Evolutionary conservation across 495 filamentous ascomycete genomes (phyloP).

Genomic region (Penicillium dipodomyicola): DNA sequence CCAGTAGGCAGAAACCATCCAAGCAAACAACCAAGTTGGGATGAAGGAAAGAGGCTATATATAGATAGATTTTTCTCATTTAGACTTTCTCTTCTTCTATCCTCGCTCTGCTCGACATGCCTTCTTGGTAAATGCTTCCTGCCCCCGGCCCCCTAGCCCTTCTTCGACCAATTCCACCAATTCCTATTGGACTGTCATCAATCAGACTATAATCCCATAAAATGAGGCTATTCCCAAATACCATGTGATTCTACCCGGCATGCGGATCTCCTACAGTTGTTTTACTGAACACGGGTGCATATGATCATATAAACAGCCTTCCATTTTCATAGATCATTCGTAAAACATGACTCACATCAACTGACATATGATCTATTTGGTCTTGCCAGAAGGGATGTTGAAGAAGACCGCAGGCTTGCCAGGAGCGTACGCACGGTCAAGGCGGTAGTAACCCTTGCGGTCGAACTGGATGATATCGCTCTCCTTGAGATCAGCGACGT

Average conservation of each 20-base stretch:
- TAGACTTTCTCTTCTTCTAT: too few relatives aligned
- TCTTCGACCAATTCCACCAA: too few relatives aligned
- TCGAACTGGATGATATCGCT: slow-evolving; percentile 93
- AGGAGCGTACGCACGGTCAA: slow-evolving; percentile 60
- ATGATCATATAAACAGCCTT: neutral
- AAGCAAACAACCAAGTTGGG: neutral
- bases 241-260: neutral
- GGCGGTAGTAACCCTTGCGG: slow-evolving; percentile 83
- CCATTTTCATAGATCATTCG: slow-evolving; percentile 6
- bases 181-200: too few relatives aligned
- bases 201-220: too few relatives aligned
- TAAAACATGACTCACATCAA: slow-evolving; percentile 10
- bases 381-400: slow-evolving; percentile 73
- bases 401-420: slow-evolving; percentile 71
- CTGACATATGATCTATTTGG: slow-evolving; percentile 28
- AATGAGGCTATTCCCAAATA: neutral
- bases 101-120: too few relatives aligned
- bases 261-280: neutral
- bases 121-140: too few relatives aligned
- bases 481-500: slow-evolving; percentile 69
- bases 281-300: neutral
- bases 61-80: too few relatives aligned
- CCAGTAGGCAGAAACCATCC: too few relatives aligned
- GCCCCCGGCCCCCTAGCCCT: too few relatives aligned
- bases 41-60: neutral